Evolutionary conservation across 225 moss, liverwort and hornwort genomes (phyloP), one percentile per base, ranked within the genome.

Genomic region (Asterella californica): DNA sequence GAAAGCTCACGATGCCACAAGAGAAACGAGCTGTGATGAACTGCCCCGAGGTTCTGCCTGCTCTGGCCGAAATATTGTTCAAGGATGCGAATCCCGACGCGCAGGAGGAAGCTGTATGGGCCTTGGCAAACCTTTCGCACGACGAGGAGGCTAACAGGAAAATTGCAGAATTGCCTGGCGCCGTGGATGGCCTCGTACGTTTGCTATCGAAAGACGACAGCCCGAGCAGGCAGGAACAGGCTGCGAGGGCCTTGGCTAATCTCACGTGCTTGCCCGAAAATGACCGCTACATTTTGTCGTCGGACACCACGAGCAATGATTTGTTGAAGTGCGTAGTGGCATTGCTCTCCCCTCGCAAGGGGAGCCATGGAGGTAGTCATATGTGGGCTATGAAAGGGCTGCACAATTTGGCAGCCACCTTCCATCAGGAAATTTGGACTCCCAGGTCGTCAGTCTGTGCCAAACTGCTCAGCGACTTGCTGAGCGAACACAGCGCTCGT

Each of bases 31-130:
- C 69, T 53, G 21, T 79, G 33, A 70, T 79, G 79, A 54, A 69
- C 21, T 79, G 79, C 29, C 79, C 79, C 32, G 79, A 83, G 22
- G 75, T 70, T 34, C 70, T 83, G 38, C 79, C 79, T 1, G 83
- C 79, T n/a, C 70, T 83, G 33, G 80, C 80, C 0, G 79, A 79
- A 21, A 37, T 83, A 0, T 50, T 83, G 25, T 76, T 83, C 69
- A 79, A 76, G 60, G 83, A 83, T 29, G 70, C 75, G 57, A 80
- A 73, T 42, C 55, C 75, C 19, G 68, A 76, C 25, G 83, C 76
- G 2, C 83, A 83, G 76, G 83, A 83, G 70, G 79, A 83, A 27
- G 83, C 83, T 24, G 83, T 75, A 4, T 64, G 75, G 70, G 79
- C 80, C 15, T 34, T 83, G 36, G 79, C 83, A 22, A 79, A 80